phyloP scores from a whole-genome alignment of 805 yeast genomes.

The Jamesozyma piceae region DNA sequence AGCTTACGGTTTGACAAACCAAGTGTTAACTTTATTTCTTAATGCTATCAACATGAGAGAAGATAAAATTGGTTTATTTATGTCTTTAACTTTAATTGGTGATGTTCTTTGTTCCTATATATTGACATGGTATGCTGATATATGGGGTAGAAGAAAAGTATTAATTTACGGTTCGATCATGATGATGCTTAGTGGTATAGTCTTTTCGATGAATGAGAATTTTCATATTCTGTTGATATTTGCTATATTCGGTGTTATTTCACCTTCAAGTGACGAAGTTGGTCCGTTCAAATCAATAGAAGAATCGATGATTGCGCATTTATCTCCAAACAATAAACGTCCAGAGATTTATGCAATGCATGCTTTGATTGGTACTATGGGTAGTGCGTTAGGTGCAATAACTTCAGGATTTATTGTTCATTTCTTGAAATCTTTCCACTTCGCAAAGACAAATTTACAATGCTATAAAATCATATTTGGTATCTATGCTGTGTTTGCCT shows the following conservation, averaged over 20 bases:
- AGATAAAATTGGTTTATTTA: conserved; percentile 59
- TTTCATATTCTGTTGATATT: conserved; percentile 52
- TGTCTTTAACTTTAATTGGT: conserved; percentile 73
- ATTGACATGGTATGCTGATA: conserved; percentile 71
- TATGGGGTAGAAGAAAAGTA: conserved; percentile 56
- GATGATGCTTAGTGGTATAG: conserved; percentile 60
- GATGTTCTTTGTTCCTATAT: conserved; percentile 63
- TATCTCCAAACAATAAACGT: conserved; percentile 54
- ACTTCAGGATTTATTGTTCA: conserved; percentile 53
- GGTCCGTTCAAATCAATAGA: conserved; percentile 86
- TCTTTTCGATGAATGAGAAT: conserved; percentile 49
- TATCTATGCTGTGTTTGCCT: conserved; percentile 47
- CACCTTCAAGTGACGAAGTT: conserved; percentile 84
- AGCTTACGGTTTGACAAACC: conserved; percentile 73
- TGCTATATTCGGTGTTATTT: conserved; percentile 75
- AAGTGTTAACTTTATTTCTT: conserved; percentile 62
- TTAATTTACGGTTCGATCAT: conserved; percentile 53
- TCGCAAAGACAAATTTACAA: conserved; percentile 28
- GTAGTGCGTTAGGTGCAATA: conserved; percentile 67
- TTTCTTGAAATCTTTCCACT: conserved; percentile 29
- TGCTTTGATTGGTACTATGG: conserved; percentile 57
- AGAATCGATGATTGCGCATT: conserved; percentile 72
- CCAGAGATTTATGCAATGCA: conserved; percentile 72
- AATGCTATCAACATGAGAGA: conserved; percentile 47
- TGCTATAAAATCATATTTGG: conserved; percentile 52